phyloP scores from a whole-genome alignment of 2,329 filamentous ascomycete genomes.

The Diatrype stigma region DNA sequence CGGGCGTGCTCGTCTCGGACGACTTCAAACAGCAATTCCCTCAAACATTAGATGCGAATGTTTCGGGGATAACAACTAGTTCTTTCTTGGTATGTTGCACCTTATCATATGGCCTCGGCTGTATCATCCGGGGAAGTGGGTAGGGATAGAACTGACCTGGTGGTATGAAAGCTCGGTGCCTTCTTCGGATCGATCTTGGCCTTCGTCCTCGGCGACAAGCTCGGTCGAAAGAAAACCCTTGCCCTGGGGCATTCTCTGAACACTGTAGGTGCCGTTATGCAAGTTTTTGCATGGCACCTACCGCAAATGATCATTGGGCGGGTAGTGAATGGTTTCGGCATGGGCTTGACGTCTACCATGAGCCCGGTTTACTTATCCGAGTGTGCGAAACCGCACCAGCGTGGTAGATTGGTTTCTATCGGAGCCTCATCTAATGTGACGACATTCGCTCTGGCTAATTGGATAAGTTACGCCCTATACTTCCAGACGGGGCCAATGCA shows the following conservation, averaged over 20 bases:
- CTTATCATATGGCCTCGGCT: background rate
- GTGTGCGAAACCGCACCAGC: slow-evolving; percentile 21
- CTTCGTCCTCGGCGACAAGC: slow-evolving; percentile 57
- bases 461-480: slow-evolving; percentile 40
- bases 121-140: background rate
- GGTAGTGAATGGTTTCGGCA: slow-evolving; percentile 25
- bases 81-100: slow-evolving; percentile 36
- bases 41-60: slow-evolving; percentile 31
- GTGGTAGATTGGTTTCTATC: slow-evolving; percentile 22
- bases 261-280: slow-evolving; percentile 58
- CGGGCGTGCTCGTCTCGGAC: slow-evolving; percentile 36
- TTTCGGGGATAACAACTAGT: slow-evolving; percentile 40
- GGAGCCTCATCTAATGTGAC: slow-evolving; percentile 29
- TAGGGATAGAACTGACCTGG: background rate
- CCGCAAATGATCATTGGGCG: slow-evolving; percentile 25
- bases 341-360: slow-evolving; percentile 26
- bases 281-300: slow-evolving; percentile 31
- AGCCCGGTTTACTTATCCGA: slow-evolving; percentile 25
- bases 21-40: slow-evolving; percentile 36
- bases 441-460: slow-evolving; percentile 42
- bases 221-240: slow-evolving; percentile 67
- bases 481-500: slow-evolving; percentile 28
- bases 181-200: slow-evolving; percentile 66
- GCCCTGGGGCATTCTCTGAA: slow-evolving; percentile 57
- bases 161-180: slow-evolving; percentile 42